phyloP scores from a whole-genome alignment of 306 rosid species.

The Lupinus albus region DNA sequence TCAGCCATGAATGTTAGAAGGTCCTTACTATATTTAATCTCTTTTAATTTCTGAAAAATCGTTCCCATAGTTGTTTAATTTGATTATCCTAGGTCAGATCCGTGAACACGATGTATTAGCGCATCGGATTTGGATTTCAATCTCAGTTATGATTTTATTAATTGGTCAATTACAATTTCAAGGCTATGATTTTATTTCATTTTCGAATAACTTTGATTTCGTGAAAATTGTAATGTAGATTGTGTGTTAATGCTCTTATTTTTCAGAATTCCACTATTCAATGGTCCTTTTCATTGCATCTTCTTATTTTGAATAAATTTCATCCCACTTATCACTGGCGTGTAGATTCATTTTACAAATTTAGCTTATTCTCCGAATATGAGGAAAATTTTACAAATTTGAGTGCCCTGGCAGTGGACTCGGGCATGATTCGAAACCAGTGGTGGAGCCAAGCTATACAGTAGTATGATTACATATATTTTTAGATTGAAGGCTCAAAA shows the following conservation, averaged over 20 bases:
- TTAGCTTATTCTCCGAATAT: too few relatives aligned
- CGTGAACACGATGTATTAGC: background rate
- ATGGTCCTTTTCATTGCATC: conserved; percentile 14
- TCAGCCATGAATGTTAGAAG: conserved; percentile 47
- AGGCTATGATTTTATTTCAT: conserved; percentile 4
- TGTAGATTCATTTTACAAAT: too few relatives aligned
- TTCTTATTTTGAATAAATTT: conserved; percentile 2
- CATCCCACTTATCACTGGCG: too few relatives aligned
- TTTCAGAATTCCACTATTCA: background rate
- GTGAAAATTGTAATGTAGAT: background rate
- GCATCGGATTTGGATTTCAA: conserved; percentile 24
- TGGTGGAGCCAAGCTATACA: too few relatives aligned
- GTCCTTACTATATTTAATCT: conserved; percentile 6
- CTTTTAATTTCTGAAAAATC: background rate
- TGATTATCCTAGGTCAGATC: conserved; percentile 31
- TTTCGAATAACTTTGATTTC: background rate
- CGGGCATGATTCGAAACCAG: background rate
- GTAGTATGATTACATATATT: too few relatives aligned
- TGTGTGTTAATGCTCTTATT: background rate
- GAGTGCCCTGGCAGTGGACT: conserved; percentile 1
- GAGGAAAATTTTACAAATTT: background rate
- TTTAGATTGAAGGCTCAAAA: too few relatives aligned
- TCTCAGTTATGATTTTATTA: background rate
- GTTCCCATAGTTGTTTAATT: conserved; percentile 28
- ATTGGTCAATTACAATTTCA: background rate